Conservation (phyloP, 495 filamentous ascomycete genomes). For the Aspergillus mulundensis region DNA sequence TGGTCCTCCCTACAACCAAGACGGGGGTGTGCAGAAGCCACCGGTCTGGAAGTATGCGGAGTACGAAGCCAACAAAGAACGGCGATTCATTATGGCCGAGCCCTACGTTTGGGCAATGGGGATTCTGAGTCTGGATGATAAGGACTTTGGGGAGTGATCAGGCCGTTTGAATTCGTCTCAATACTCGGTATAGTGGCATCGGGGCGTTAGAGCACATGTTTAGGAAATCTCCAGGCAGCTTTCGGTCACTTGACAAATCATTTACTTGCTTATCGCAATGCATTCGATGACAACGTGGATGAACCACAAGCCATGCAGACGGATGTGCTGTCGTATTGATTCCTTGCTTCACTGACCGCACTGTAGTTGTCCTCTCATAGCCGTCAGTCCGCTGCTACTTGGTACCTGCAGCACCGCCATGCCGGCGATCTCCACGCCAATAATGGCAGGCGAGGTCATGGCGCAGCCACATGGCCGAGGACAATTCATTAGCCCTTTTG, state of each 20-base stretch:
- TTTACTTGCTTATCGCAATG: neutral
- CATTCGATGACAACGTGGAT: neutral
- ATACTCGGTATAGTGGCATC: neutral
- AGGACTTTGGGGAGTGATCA: neutral
- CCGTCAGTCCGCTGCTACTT: neutral
- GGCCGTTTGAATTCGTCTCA: neutral
- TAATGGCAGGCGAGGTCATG: neutral
- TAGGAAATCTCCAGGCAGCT: neutral
- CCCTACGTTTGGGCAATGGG: conserved; percentile 57
- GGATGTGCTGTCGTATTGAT: conserved; percentile 2
- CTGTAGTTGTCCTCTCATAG: neutral
- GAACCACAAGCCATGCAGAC: neutral
- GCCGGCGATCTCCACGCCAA: neutral
- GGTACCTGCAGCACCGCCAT: neutral
- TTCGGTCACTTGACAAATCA: neutral
- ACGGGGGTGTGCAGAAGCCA: neutral
- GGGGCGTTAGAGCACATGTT: neutral
- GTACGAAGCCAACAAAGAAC: conserved; percentile 33
- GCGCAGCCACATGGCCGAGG: conserved; percentile 6
- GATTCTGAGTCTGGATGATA: conserved; percentile 53
- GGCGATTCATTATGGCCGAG: conserved; percentile 45
- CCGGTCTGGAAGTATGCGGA: conserved; percentile 3
- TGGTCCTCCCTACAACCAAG: conserved; percentile 53
- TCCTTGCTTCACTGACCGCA: neutral
- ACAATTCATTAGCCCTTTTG: neutral